These are phyloP conservation scores for Polymyxa betae DNA, from an alignment of 208 protist species.

Conservation along the genomic window DNA sequence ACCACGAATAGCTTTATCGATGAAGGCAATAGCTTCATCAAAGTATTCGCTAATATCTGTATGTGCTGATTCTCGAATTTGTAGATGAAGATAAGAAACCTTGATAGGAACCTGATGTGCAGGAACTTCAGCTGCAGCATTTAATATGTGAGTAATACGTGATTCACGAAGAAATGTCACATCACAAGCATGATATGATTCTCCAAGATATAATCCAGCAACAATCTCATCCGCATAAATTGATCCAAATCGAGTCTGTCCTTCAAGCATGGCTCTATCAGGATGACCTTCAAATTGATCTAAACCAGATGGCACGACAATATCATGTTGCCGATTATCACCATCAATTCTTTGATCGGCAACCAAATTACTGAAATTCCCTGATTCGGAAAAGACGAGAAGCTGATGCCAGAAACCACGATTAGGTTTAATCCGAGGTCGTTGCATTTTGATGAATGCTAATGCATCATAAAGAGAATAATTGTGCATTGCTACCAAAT, in stretches of 20 bases:
- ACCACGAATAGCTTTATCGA: background rate
- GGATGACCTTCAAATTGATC: too few species aligned
- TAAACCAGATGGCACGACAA: too few species aligned
- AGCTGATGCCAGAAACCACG: background rate
- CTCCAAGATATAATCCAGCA: background rate
- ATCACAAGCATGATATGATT: background rate
- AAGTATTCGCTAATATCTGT: conserved; percentile 48
- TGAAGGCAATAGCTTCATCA: conserved; percentile 31
- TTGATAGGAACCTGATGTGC: background rate
- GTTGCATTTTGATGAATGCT: background rate
- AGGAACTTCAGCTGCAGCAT: background rate
- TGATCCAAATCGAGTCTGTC: too few species aligned
- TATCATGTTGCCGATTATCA: too few species aligned
- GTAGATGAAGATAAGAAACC: conserved; percentile 36
- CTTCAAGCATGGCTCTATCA: too few species aligned
- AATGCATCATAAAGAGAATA: background rate
- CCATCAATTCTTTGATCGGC: too few species aligned
- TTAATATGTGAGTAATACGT: background rate
- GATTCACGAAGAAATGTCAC: background rate
- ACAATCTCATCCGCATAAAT: background rate
- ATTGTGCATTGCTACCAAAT: background rate
- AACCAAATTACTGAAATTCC: too few species aligned
- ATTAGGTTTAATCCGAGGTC: background rate
- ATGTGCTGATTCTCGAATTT: conserved; percentile 14
- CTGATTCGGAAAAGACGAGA: background rate